Evolutionary conservation across 2,329 filamentous ascomycete species (phyloP).

Genomic region (Aspergillus transmontanensis): DNA sequence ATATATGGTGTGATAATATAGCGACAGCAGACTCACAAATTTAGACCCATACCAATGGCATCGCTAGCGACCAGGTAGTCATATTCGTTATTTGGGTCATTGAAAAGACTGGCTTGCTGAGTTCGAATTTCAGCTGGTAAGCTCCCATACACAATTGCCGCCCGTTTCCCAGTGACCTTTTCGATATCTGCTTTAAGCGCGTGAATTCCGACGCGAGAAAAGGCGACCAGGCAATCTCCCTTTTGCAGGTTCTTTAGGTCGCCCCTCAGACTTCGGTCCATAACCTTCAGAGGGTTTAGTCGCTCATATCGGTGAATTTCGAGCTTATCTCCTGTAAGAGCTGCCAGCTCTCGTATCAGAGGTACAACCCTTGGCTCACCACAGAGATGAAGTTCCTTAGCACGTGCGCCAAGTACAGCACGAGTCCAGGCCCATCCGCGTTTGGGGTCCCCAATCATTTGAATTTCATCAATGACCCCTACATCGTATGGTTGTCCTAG

Average conservation of each 20-base stretch:
- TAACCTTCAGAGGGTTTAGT: conserved; percentile 73
- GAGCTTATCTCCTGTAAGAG: conserved; percentile 77
- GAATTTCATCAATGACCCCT: conserved; percentile 96
- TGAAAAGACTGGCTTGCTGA: conserved; percentile 89
- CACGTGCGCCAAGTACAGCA: conserved; percentile 82
- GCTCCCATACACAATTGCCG: conserved; percentile 90
- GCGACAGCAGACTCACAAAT: conserved; percentile 62
- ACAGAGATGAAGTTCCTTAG: conserved; percentile 88
- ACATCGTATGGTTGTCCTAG: conserved; percentile 69
- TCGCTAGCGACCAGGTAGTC: conserved; percentile 93
- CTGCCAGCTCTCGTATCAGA: conserved; percentile 75
- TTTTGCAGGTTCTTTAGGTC: conserved; percentile 72
- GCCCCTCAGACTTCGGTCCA: conserved; percentile 63
- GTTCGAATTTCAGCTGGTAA: conserved; percentile 90
- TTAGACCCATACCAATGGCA: conserved; percentile 96
- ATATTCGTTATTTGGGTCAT: conserved; percentile 92
- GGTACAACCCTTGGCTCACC: conserved; percentile 83
- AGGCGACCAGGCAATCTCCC: conserved; percentile 87
- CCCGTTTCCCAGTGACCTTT: conserved; percentile 71
- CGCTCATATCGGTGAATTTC: conserved; percentile 81
- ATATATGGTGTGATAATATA: neutral
- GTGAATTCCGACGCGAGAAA: conserved; percentile 82
- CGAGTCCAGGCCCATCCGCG: conserved; percentile 95
- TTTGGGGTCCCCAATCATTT: conserved; percentile 83
- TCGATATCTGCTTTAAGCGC: conserved; percentile 78